Evolutionary conservation across 306 rosid genomes (phyloP).

Genomic region (Albizia julibrissin): DNA sequence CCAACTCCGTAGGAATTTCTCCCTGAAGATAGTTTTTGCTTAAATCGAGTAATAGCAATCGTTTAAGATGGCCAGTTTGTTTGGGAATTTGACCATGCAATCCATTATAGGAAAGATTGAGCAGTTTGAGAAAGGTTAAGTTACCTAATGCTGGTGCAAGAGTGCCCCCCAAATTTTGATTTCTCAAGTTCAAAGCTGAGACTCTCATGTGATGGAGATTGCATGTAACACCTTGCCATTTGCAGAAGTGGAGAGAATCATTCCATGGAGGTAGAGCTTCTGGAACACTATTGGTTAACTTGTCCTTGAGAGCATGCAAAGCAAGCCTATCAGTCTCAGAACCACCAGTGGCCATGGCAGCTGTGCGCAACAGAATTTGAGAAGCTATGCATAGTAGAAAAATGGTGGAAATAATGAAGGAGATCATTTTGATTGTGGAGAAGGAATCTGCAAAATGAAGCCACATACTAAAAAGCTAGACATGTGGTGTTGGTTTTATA

Average conservation of each 20-base stretch:
- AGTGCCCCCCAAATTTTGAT: slow-evolving; percentile 24
- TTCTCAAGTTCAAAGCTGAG: neutral
- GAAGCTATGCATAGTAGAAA: neutral
- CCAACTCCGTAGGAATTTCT: neutral
- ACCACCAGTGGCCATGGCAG: neutral
- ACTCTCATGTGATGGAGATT: neutral
- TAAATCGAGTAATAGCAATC: slow-evolving; percentile 21
- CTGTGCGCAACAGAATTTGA: neutral
- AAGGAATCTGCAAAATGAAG: neutral
- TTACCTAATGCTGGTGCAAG: slow-evolving; percentile 30
- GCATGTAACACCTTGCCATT: neutral
- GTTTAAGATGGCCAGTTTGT: slow-evolving; percentile 20
- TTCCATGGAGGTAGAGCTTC: neutral
- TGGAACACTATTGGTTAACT: neutral
- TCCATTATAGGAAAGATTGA: neutral
- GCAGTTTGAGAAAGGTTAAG: neutral
- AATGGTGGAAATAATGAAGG: neutral
- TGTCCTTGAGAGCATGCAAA: neutral
- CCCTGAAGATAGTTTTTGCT: neutral
- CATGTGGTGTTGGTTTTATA: too few relatives aligned
- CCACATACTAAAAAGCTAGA: neutral
- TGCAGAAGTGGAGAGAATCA: neutral
- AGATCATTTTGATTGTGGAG: neutral
- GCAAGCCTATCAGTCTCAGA: neutral
- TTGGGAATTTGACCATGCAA: neutral